A percentile compares a stretch with the other conserved stretches of the same genome.
phyloP scores from a whole-genome alignment of 208 protist species.

The Strigomonas oncopelti region DNA sequence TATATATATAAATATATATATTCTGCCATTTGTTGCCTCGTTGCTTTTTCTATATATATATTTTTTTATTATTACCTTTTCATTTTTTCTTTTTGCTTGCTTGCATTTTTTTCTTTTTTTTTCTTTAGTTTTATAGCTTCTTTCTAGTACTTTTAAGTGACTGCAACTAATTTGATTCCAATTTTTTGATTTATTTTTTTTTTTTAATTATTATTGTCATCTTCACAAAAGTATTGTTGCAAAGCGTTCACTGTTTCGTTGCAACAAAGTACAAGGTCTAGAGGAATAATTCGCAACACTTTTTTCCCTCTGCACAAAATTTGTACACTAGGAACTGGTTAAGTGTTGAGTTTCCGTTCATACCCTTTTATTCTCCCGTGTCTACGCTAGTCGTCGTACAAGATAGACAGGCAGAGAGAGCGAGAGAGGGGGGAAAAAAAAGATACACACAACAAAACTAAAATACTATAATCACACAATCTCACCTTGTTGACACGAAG shows the following conservation, averaged over 20 bases:
- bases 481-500: not conserved
- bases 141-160: not conserved
- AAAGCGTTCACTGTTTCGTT: not conserved
- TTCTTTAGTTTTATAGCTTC: not conserved
- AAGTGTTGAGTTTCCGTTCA: not conserved
- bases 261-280: too few relatives aligned
- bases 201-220: not conserved
- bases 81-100: constrained; percentile 15
- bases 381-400: too few relatives aligned
- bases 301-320: too few relatives aligned
- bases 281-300: too few relatives aligned
- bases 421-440: too few relatives aligned
- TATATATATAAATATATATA: too few relatives aligned
- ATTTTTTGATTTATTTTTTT: constrained; percentile 9
- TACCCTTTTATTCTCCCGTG: not conserved
- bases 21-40: too few relatives aligned
- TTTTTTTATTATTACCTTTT: constrained; percentile 7
- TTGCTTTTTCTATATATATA: not conserved
- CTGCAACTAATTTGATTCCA: not conserved
- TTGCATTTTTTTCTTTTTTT: constrained; percentile 10
- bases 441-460: not conserved
- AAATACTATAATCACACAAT: not conserved
- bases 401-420: too few relatives aligned
- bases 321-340: too few relatives aligned
- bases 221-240: not conserved